Base-by-base conservation (phyloP, 805 yeast genomes). In the Saturnispora sanitii region DNA sequence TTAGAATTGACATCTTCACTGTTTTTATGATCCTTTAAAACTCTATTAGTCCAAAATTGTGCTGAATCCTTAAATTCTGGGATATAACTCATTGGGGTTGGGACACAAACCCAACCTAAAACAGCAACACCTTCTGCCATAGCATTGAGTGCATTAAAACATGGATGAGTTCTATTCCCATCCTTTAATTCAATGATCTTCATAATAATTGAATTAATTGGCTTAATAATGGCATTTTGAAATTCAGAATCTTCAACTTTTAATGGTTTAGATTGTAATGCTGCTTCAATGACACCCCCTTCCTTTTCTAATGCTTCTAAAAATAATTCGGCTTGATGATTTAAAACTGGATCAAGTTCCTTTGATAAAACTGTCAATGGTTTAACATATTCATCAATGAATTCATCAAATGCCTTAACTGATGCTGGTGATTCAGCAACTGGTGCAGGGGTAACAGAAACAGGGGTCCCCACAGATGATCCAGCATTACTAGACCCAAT, bases 11-110 rank as follows among this genome's bases (percentile, higher is more conserved):
- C 84, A 41, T 65, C 66, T 30, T 73, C 67, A 50, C 82, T 64
- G 16, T 80, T 94, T 61, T 74, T 86, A 65, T 65, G 78, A 46
- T 86, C 95, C 62, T 88, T 88, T 58, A 88, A 63, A 33, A 90
- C 80, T 52, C 95, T 75, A 64, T 92, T 88, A 9, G 94, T 74
- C 87, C 96, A 92, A 64, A 92, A 92, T 58, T 82, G 90, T 27
- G 95, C 83, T 17, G 94, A 77, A 55, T 92, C 98, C 56, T 81
- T 83, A 63, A 79, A 83, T 49, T 88, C 96, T 3, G 82, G 75
- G 42, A 92, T 72, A 48, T 70, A 73, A 0, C 85, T 75, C 13
- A 82, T 75, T 1, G 96, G 95, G 4, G 85, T 77, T 3, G 70
- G 75, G 5, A 75, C 73, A 16, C 84, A 76, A 46, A 90, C 73